Evolutionary conservation across 1,284 basidiomycete species (phyloP).

Genomic region (Cutaneotrichosporon spelunceum): DNA sequence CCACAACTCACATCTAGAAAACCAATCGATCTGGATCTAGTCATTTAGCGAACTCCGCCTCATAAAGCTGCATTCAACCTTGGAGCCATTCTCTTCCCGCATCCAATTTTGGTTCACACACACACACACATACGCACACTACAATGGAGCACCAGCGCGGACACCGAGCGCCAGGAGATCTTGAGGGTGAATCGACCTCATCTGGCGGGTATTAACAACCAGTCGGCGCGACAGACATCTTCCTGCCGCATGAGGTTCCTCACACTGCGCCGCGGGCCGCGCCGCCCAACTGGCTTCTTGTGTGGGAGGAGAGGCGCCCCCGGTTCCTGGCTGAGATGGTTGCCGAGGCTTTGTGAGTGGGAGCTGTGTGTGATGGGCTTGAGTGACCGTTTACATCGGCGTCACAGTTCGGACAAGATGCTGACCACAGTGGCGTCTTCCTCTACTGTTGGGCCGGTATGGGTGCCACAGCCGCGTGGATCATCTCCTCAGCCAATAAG

Average conservation of each 20-base stretch:
- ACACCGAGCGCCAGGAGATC: too few relatives aligned
- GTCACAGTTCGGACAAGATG: neutral
- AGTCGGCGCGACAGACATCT: constrained; percentile 21
- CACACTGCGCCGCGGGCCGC: constrained; percentile 12
- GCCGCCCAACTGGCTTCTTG: constrained; percentile 12
- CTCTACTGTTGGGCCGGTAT: constrained; percentile 22
- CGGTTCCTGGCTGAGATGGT: constrained; percentile 17
- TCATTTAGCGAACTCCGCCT: too few relatives aligned
- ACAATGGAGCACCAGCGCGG: too few relatives aligned
- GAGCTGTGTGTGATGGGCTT: neutral
- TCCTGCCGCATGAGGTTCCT: constrained; percentile 10
- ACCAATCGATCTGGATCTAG: too few relatives aligned
- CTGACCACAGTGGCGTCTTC: constrained; percentile 15
- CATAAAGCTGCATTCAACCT: too few relatives aligned
- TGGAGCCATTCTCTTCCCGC: too few relatives aligned
- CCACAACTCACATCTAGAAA: too few relatives aligned
- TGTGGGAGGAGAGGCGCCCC: constrained; percentile 18
- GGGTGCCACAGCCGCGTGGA: constrained; percentile 11
- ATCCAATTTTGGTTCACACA: too few relatives aligned
- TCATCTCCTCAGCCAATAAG: neutral
- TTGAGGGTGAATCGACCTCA: too few relatives aligned
- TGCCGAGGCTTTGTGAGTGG: constrained; percentile 17
- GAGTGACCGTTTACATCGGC: too few relatives aligned
- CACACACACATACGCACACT: too few relatives aligned
- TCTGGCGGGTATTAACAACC: too few relatives aligned